Conservation (phyloP, 805 yeast genomes). For the Metschnikowia similis region DNA sequence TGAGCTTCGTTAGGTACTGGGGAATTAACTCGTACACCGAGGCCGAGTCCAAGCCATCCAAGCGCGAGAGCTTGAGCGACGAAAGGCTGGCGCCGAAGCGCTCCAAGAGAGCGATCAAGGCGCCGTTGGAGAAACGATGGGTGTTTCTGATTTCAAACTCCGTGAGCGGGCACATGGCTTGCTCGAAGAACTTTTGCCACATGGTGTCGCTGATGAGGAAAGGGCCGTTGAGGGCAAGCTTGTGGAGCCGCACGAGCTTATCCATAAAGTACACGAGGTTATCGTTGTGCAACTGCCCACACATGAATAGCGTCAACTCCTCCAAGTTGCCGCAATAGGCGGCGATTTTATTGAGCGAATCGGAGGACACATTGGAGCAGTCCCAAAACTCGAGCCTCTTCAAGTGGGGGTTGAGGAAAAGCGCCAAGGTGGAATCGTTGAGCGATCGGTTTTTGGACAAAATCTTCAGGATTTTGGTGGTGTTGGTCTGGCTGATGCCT, state of each 20-base stretch:
- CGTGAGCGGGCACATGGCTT: conserved; percentile 49
- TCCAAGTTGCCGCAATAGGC: conserved; percentile 74
- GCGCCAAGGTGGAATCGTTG: conserved; percentile 62
- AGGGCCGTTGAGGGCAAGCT: conserved; percentile 79
- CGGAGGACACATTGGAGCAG: conserved; percentile 73
- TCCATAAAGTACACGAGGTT: conserved; percentile 59
- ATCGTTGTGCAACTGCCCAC: conserved; percentile 86
- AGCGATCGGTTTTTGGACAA: conserved; percentile 79
- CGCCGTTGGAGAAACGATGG: conserved; percentile 71
- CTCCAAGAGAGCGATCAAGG: conserved; percentile 58
- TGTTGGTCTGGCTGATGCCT: conserved; percentile 73
- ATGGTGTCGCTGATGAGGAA: conserved; percentile 70
- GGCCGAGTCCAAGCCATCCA: conserved; percentile 66
- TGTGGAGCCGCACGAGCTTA: conserved; percentile 51
- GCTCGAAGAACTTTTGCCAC: conserved; percentile 75
- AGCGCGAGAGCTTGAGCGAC: conserved; percentile 56
- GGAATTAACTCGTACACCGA: conserved; percentile 62
- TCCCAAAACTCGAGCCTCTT: conserved; percentile 78
- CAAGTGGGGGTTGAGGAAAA: conserved; percentile 64
- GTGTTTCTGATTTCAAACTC: conserved; percentile 71
- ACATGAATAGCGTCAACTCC: conserved; percentile 72
- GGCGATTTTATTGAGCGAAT: conserved; percentile 64
- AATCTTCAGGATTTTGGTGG: conserved; percentile 69
- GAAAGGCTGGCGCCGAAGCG: conserved; percentile 51
- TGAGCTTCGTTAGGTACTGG: conserved; percentile 49